Conservation (phyloP, 78 protist genomes). For the Isochrysis galbana region DNA sequence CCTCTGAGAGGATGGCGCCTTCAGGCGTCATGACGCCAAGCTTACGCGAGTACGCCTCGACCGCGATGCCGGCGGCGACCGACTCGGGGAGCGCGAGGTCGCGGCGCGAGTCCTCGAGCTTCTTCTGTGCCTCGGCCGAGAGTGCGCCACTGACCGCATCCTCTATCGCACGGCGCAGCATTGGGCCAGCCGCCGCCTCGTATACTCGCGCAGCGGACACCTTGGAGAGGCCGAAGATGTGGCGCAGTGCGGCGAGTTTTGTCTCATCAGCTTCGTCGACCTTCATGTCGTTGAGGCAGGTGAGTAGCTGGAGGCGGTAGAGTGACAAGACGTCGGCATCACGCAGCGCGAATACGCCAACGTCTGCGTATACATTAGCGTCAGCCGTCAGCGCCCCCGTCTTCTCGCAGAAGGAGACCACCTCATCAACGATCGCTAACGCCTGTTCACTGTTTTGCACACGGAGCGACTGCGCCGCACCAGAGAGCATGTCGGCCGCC, state of each 20-base stretch:
- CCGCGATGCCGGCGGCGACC: neutral
- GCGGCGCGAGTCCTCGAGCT: neutral
- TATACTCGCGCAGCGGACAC: neutral
- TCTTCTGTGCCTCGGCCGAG: neutral
- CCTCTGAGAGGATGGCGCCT: neutral
- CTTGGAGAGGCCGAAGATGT: neutral
- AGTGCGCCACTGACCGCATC: neutral
- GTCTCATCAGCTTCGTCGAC: neutral
- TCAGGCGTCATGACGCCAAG: neutral
- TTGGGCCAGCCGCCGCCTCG: constrained; percentile 7
- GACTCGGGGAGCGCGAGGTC: constrained; percentile 7
- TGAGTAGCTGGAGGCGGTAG: neutral
- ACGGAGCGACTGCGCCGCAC: neutral
- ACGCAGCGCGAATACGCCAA: neutral
- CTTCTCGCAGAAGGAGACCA: neutral
- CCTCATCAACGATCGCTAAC: neutral
- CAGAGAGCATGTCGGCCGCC: neutral
- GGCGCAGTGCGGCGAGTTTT: neutral
- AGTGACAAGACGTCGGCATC: neutral
- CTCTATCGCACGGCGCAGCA: neutral
- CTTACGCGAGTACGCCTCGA: neutral
- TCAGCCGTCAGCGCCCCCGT: neutral
- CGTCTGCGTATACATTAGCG: neutral
- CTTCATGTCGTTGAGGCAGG: neutral
- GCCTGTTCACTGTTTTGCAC: too few relatives aligned